phyloP scores from a whole-genome alignment of 2,329 filamentous ascomycete genomes.

The Ophiostoma sp. region DNA sequence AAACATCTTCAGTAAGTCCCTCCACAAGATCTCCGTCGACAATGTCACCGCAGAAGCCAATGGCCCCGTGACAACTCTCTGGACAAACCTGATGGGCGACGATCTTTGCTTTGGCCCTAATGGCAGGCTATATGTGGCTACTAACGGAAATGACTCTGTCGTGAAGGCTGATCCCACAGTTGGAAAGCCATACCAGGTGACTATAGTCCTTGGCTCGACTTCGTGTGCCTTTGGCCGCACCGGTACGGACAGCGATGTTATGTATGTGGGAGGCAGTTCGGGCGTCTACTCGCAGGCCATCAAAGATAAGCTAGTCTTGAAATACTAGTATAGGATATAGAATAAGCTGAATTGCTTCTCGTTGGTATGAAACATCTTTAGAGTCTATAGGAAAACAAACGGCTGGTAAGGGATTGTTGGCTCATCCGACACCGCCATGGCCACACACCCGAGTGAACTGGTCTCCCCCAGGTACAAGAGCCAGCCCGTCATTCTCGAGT shows the following conservation, averaged over 20 bases:
- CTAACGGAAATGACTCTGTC: neutral
- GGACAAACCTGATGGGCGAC: neutral
- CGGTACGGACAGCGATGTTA: conserved; percentile 31
- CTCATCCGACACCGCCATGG: no score
- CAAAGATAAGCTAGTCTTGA: neutral
- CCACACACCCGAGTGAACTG: no score
- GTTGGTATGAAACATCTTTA: no score
- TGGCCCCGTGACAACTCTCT: neutral
- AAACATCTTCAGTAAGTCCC: neutral
- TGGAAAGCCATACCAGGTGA: neutral
- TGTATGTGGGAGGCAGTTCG: conserved; percentile 31
- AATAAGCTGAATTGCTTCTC: no score
- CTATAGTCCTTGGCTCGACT: conserved; percentile 30
- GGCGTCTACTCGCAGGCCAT: conserved; percentile 28
- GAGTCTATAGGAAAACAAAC: no score
- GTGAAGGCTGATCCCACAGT: neutral
- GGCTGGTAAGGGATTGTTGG: no score
- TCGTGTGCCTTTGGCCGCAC: conserved; percentile 32
- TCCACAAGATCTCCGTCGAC: conserved; percentile 7
- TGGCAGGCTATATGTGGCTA: neutral
- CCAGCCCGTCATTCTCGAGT: no score
- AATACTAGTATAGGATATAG: no score
- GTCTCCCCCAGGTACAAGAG: no score
- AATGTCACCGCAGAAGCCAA: neutral
- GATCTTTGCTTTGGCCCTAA: neutral